These are phyloP conservation scores for Cucurbita ficifolia DNA, from an alignment of 306 rosid species.

Conservation along the genomic window DNA sequence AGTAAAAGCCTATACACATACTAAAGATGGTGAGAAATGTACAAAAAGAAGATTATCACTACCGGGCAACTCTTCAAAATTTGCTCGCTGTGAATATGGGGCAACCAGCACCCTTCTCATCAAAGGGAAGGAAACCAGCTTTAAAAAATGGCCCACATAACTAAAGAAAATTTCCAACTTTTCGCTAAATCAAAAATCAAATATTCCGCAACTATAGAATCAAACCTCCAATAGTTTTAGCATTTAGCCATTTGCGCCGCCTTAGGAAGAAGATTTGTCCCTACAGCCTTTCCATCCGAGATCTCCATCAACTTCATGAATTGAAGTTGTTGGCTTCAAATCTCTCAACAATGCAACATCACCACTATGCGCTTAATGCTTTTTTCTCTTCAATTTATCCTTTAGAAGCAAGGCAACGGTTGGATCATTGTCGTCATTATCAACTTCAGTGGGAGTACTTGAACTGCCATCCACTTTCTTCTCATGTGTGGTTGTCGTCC, in stretches of 20 bases:
- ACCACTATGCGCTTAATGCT: neutral
- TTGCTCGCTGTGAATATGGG: too few relatives aligned
- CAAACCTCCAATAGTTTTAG: neutral
- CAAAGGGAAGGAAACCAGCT: neutral
- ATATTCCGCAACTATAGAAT: neutral
- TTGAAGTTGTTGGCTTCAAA: neutral
- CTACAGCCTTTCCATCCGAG: neutral
- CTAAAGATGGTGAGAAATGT: neutral
- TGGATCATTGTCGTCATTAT: neutral
- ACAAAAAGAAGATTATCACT: neutral
- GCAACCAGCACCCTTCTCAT: neutral
- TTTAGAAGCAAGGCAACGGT: conserved; percentile 15
- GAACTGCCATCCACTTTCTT: neutral
- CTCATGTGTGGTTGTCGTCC: neutral
- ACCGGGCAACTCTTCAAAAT: neutral
- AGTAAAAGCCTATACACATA: neutral
- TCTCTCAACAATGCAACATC: neutral
- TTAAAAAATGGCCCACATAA: neutral
- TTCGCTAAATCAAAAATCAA: neutral
- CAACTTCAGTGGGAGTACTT: neutral
- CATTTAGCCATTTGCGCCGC: neutral
- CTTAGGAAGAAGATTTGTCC: too few relatives aligned
- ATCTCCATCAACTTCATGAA: neutral
- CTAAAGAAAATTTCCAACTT: neutral
- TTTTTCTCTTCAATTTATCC: neutral